Percentiles rank a stretch among this genome's conserved stretches.
Evolutionary conservation across 805 yeast genomes (phyloP).

Genomic region (Metschnikowia koreensis): DNA sequence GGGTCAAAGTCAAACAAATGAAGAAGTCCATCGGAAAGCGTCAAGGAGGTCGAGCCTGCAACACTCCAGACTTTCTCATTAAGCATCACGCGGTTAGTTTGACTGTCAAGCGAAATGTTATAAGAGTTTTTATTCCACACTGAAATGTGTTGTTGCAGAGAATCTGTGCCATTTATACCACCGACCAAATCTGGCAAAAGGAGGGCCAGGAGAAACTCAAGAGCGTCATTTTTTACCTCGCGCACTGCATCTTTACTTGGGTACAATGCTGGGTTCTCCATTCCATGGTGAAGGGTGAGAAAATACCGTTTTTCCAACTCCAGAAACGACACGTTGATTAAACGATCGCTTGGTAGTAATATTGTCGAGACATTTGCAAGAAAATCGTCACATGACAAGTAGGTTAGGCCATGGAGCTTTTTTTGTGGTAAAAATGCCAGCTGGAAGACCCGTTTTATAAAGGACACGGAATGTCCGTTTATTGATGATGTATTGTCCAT

Average conservation of each 20-base stretch:
- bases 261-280: conserved; percentile 15
- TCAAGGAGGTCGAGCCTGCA: conserved; percentile 17
- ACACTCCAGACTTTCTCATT: conserved; percentile 19
- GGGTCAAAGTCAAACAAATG: conserved; percentile 27
- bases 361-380: conserved; percentile 27
- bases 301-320: conserved; percentile 29
- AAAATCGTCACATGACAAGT: conserved; percentile 27
- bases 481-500: conserved; percentile 11
- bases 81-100: conserved; percentile 16
- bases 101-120: conserved; percentile 11
- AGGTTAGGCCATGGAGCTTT: conserved; percentile 12
- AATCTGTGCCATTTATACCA: conserved; percentile 31
- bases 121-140: conserved; percentile 15
- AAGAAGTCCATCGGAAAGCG: conserved; percentile 33
- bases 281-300: conserved; percentile 23
- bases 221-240: conserved; percentile 32
- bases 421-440: conserved; percentile 22
- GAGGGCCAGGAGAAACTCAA: conserved; percentile 25
- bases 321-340: conserved; percentile 25
- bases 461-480: conserved; percentile 24
- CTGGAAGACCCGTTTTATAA: conserved; percentile 28
- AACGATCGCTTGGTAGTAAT: conserved; percentile 35
- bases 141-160: conserved; percentile 3
- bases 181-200: conserved; percentile 27
- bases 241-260: conserved; percentile 31